A percentile compares a stretch with the other conserved stretches of the same genome.
phyloP scores from a whole-genome alignment of 345 rosid species.

The Zanthoxylum bungeanum region DNA sequence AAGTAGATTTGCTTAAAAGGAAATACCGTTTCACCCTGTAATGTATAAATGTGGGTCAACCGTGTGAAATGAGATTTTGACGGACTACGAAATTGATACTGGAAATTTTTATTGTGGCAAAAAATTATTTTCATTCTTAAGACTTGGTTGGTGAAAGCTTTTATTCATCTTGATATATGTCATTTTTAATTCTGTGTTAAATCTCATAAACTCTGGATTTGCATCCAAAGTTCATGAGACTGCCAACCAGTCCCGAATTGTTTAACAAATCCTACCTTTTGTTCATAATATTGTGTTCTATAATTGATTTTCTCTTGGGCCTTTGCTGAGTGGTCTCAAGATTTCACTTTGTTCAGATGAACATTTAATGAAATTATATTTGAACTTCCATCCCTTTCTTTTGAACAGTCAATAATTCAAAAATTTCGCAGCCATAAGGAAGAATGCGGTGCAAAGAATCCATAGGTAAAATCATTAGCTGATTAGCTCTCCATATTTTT shows the following conservation, averaged over 20 bases:
- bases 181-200: not conserved
- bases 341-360: not conserved
- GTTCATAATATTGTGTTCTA: not conserved
- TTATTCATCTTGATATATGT: not conserved
- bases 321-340: not conserved
- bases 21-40: slow-evolving; percentile 16
- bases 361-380: not conserved
- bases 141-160: not conserved
- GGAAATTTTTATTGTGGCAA: not conserved
- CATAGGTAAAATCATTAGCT: slow-evolving; percentile 41
- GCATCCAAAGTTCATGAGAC: not conserved
- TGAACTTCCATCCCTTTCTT: not conserved
- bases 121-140: not conserved
- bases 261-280: not conserved
- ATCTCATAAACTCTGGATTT: not conserved
- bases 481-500: not conserved
- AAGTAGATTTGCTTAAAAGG: slow-evolving; percentile 74
- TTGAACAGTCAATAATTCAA: slow-evolving; percentile 72
- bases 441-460: slow-evolving; percentile 54
- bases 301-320: not conserved
- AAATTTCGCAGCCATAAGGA: slow-evolving; percentile 68
- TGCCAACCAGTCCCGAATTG: not conserved
- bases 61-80: not conserved
- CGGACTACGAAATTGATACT: not conserved
- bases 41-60: not conserved